Percentiles rank a stretch among this genome's conserved stretches.
Conservation (phyloP, 495 filamentous ascomycete genomes). For the Acidiella bohemica region DNA sequence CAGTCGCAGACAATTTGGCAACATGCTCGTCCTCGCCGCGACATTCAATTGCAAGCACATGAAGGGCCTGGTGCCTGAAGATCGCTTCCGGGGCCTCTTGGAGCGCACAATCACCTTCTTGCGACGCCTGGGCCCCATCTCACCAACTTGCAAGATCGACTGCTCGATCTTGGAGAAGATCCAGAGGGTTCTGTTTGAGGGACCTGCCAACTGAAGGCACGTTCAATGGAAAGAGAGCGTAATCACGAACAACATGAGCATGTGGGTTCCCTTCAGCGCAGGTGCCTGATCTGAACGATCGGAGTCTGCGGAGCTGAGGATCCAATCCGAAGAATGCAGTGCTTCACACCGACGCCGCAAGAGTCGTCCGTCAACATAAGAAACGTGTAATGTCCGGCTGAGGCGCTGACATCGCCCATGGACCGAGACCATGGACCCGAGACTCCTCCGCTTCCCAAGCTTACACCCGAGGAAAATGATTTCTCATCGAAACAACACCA, state of each 20-base stretch:
- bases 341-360: too few species aligned
- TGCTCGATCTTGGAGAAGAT: constrained; percentile 7
- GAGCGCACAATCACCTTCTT: constrained; percentile 59
- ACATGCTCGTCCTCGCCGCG: constrained; percentile 75
- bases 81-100: constrained; percentile 40
- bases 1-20: constrained; percentile 75
- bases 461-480: too few species aligned
- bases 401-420: too few species aligned
- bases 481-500: too few species aligned
- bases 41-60: constrained; percentile 45
- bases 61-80: constrained; percentile 32
- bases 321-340: too few species aligned
- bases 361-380: too few species aligned
- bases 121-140: constrained; percentile 1
- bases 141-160: constrained; percentile 12
- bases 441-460: too few species aligned
- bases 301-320: too few species aligned
- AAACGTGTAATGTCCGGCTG: too few species aligned
- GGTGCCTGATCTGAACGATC: too few species aligned
- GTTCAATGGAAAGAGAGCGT: constrained; percentile 5
- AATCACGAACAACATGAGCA: neutral
- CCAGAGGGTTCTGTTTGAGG: constrained; percentile 2
- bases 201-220: constrained; percentile 6
- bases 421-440: too few species aligned
- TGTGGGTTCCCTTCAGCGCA: too few species aligned